Evolutionary conservation across 1,284 basidiomycete species (phyloP), one percentile per base, ranked within the genome.

Genomic region (Sparassis latifolia): DNA sequence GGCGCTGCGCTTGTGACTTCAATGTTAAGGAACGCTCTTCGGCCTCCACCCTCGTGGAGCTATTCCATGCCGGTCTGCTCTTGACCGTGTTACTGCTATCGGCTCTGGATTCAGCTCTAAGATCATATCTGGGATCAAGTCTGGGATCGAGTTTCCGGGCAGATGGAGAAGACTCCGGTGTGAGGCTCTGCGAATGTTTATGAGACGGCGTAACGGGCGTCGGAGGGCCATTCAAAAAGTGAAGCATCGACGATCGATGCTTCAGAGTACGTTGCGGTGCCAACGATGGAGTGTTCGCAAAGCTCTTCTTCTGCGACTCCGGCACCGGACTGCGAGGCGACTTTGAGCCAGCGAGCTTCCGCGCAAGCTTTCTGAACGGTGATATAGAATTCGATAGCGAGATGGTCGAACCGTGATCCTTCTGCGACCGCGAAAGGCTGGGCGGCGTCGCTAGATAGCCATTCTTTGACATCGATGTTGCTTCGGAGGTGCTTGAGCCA

Each of bases 371-470:
- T 48, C 84, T 76, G 53, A 90, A 76, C 0, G 87, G 88, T 2
- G 88, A 89, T 51, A 89, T 85, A 0, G 87, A 86, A 48, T 81
- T 72, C 2, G 86, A 86, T 32, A 89, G 62, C 1, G 80, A 73
- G 56, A 77, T 81, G 9, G 71, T 66, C 28, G 73, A 65, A 55
- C 77, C 78, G 10, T 75, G 70, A 50, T 61, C 57, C 58, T 73
- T 69, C 47, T 52, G 48, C 48, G 33, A 12, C 5, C 44, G 38
- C 7, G 49, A 41, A n/a, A 32, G 29, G 31, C 70, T 80, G 1
- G 77, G 75, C 38, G 87, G 84, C 1, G 86, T 87, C 29, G 73
- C 76, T 33, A 87, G 77, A 59, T 78, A 80, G 7, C 79, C 78
- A 52, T 79, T 80, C 54, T 74, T 76, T 9, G 68, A 70, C 50